Base-by-base conservation (phyloP, 2,329 filamentous ascomycete genomes). In the Cladosporium sp. region DNA sequence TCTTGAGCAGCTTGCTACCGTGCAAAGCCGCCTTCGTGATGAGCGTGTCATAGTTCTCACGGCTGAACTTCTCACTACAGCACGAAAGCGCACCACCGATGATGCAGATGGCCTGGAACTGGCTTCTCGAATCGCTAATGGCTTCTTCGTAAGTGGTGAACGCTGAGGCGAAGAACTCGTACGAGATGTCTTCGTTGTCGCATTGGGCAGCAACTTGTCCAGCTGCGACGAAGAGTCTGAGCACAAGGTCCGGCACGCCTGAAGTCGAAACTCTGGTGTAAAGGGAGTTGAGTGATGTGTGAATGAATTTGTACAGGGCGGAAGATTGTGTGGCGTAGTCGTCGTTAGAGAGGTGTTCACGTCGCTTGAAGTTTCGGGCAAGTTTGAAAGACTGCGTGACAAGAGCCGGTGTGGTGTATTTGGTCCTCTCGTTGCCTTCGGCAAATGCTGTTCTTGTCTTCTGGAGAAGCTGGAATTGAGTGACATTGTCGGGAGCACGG, bases 131-230 rank as follows among this genome's bases (percentile, higher is more conserved):
- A 67, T 98, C 94, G 54, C 89, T 93, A 56, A 98, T 87, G 0
- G 89, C 86, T 69, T 98, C 93, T 66, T 98, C 93, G 65, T 98
- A 98, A 7, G 97, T 89, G 0, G 92, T 97, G 62, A 98, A 98
- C 0, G 93, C 92, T 69, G 98, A 93, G 0, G 93, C 93, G 61
- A 96, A 97, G 73, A 94, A 98, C 66, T 98, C 93, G 67, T 98
- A 98, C 9, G 90, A 87, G 36, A 95, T 89, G 71, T 98, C 93
- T 67, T 98, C 92, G 59, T 95, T 94, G 2, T 86, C 87, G 9
- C 84, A 88, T 68, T 93, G 85, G 61, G 96, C 91, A 9, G 93
- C 91, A 27, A 94, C 86, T 72, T 96, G 91, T 18, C 93, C 93
- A 63, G 90, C 94, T 36, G 88, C 84, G 59, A 93, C 85, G 67